Evolutionary conservation across 2,329 filamentous ascomycete genomes (phyloP), one percentile per base, ranked within the genome.

Genomic region (Pyricularia sp.): DNA sequence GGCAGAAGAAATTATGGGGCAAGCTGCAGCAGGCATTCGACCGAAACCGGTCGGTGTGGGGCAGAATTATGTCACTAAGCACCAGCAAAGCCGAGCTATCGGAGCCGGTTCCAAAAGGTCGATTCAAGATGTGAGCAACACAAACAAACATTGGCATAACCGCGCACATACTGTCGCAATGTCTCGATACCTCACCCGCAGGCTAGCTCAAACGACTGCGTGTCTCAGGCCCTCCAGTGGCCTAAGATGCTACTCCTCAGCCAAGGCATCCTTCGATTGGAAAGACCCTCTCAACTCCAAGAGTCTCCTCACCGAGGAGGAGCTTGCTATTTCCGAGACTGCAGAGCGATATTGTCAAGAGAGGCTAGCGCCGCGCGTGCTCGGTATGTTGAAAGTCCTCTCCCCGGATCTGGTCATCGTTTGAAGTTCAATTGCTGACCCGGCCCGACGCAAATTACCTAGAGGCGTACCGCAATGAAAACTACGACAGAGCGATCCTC

Each of bases 261-360:
- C 33, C 31, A 66, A 66, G 64, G 23, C 64, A 30, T 30, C 61
- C 6, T 98, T 97, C 78, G 89, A 97, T 78, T 99, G 95, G 94
- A 87, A 95, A 78, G 95, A 99, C 77, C 94, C 95, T 25, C 83
- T 99, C 70, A 86, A 85, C 30, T 84, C 90, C 50, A 89, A 88
- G 75, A 90, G 88, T 75, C 81, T 97, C 64, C 86, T 93, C 75
- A 97, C 93, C 0, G 92, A 97, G 72, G 95, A 99, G 70, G 95
- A 99, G 79, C 77, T 92, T 72, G 93, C 94, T 17, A 94, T 99
- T 73, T 85, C 91, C 61, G 93, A 97, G 75, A 97, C 93, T 6
- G 94, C 94, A 42, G 92, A 97, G 79, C 87, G 92, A 71, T 99
- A 98, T 77, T 98, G 94, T 77, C 94, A 98, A 79, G 94, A 98